Base-by-base conservation (phyloP, 1,139 yeast species). In the Pneumocystis carinii region DNA sequence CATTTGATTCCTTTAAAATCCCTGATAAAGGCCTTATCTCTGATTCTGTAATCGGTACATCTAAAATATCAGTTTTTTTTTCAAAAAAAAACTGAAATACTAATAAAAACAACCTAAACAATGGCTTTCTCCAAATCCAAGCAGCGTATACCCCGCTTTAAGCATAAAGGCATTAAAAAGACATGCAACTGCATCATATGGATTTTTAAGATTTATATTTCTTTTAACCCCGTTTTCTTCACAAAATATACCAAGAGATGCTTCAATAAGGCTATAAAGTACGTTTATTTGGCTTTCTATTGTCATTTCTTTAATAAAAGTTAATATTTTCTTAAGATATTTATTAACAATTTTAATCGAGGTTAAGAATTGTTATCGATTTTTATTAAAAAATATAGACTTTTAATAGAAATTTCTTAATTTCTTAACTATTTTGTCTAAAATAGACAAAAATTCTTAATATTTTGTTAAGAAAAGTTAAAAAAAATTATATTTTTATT, bases 81-180 rank as follows among this genome's bases (percentile, higher is more conserved):
- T 14, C 27, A 57, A 14, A 5, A 32, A 56, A 37, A 37, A 19
- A 24, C 14, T 12, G 4, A 55, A 15, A 41, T 4, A 12, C 37
- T 48, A n/a, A 48, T 27, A 17, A 19, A 36, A 7, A 55, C 5
- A 53, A 61, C 63, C 63, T 7, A 62, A 19, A 32, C 24, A 24
- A 37, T 39, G 65, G 8, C 57, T 63, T 14, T 64, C 67, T 10
- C 61, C 61, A 3, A 59, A 39, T 12, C 66, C 67, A 15, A 66
- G 38, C 41, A 65, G 65, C 24, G 60, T 61, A 62, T 66, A 67
- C 12, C 68, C 69, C 7, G 61, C 61, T 7, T 63, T 61, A 29
- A 67, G 66, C 68, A 67, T 65, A 14, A 64, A 61, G 1, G 67
- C 64, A 48, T 67, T 68, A 35, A 63, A 53, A 6, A 67, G 61